Base-by-base conservation (phyloP, 1,284 basidiomycete genomes). In the Puccinia horiana region DNA sequence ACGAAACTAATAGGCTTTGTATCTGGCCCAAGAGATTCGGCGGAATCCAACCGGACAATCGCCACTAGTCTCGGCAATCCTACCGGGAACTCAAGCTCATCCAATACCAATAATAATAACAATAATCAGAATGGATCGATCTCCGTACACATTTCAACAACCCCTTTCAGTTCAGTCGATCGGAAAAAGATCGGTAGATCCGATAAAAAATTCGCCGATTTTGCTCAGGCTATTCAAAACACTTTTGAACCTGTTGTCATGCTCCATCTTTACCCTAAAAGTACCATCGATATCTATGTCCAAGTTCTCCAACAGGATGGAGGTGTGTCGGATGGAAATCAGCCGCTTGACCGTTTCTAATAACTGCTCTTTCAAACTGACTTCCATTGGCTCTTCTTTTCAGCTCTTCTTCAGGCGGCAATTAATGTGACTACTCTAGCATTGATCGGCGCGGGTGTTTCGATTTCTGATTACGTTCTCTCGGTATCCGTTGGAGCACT, bases 231-330 rank as follows among this genome's bases (percentile, higher is more conserved):
- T 18, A 92, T 99, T 84, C 93, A 94, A 88, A 92, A 94, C 54
- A 98, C 96, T 0, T 98, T 99, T 85, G 95, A 98, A 86, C 94
- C 96, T 61, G 94, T 97, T 76, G 91, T 99, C 56, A 93, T 96
- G 86, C 93, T 93, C 0, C 91, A 91, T 84, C 90, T 98, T 72
- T 98, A 96, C 87, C 96, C 96, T 9, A 92, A 96, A 76, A 93
- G 93, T 42, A 92, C 96, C 87, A 96, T 99, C 87, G 93, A 97
- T 87, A 92, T 99, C 83, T 93, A 93, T 87, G 90, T 99, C 16
- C 94, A 96, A 87, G 92, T 99, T 44, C 89, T 97, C 65, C 93
- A 96, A 85, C 93, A 96, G 86, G 96, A 99, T 86, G 96, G 96
- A 44, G 89, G 42, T 70, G 26, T 26, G 69, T 49, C 29, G 40